Evolutionary conservation across 345 rosid species (phyloP).

Genomic region (Rhodamnia rubescens): DNA sequence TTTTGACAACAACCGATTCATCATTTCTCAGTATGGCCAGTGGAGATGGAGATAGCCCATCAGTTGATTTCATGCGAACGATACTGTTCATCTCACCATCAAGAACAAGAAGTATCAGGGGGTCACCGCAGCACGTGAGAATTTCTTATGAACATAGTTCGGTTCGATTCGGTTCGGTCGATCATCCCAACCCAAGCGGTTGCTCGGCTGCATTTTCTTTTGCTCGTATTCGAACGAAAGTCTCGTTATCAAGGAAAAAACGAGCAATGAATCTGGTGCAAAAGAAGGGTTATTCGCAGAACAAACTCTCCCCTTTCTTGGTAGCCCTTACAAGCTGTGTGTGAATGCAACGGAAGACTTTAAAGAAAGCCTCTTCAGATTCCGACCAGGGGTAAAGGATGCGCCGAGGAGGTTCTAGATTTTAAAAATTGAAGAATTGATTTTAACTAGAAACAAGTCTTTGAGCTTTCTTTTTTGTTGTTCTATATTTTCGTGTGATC

Average conservation of each 20-base stretch:
- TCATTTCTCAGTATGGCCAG: neutral
- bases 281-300: neutral
- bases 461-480: too few relatives aligned
- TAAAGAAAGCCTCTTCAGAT: neutral
- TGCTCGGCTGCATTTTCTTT: neutral
- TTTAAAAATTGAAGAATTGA: too few relatives aligned
- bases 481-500: too few relatives aligned
- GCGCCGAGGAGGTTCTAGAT: too few relatives aligned
- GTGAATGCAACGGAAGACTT: neutral
- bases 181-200: neutral
- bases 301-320: fast-evolving
- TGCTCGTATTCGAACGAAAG: neutral
- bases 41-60: neutral
- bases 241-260: neutral
- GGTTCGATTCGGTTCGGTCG: neutral
- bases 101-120: neutral
- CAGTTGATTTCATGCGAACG: neutral
- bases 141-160: neutral
- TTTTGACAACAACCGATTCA: neutral
- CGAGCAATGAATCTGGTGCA: neutral
- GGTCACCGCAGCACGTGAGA: neutral
- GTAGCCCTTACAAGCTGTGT: neutral
- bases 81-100: neutral
- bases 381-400: too few relatives aligned
- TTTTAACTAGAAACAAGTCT: too few relatives aligned